Conservation (phyloP, 805 yeast species). For the Candida pini region DNA sequence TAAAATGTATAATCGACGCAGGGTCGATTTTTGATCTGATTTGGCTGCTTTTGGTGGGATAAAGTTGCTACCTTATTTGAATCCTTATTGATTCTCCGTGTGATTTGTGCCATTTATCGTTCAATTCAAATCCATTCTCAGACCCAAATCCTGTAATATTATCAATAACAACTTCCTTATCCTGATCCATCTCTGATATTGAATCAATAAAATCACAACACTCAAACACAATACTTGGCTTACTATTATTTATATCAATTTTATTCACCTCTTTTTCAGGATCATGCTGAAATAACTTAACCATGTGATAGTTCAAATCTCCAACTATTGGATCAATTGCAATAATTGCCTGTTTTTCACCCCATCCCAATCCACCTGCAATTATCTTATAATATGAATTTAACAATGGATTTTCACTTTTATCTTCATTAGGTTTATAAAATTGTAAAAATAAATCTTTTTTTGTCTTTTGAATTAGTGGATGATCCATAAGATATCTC, state of each 20-base stretch:
- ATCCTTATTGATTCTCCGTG: constrained; percentile 25
- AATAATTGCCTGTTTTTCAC: constrained; percentile 59
- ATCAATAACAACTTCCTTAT: constrained; percentile 4
- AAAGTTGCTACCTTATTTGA: neutral
- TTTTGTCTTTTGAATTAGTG: constrained; percentile 24
- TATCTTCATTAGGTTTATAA: constrained; percentile 2
- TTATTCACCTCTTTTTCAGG: constrained; percentile 1
- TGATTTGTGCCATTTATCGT: constrained; percentile 28
- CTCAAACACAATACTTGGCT: constrained; percentile 20
- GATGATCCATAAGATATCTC: constrained; percentile 42
- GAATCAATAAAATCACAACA: no score
- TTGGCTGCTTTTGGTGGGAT: no score
- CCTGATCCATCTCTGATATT: constrained; percentile 2
- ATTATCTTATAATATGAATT: constrained; percentile 41
- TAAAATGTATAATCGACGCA: no score
- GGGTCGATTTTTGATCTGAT: no score
- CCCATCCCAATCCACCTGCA: constrained; percentile 80
- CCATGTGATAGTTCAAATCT: constrained; percentile 13
- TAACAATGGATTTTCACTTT: neutral
- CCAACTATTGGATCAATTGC: constrained; percentile 57
- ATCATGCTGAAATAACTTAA: constrained; percentile 17
- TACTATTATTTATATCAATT: no score
- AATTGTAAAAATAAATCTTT: constrained; percentile 21
- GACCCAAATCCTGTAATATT: constrained; percentile 30
- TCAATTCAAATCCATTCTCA: constrained; percentile 27